A percentile compares a stretch with the other conserved stretches of the same genome.
Evolutionary conservation across 441 rosid genomes (phyloP).

Genomic region (Mallotus repandus): DNA sequence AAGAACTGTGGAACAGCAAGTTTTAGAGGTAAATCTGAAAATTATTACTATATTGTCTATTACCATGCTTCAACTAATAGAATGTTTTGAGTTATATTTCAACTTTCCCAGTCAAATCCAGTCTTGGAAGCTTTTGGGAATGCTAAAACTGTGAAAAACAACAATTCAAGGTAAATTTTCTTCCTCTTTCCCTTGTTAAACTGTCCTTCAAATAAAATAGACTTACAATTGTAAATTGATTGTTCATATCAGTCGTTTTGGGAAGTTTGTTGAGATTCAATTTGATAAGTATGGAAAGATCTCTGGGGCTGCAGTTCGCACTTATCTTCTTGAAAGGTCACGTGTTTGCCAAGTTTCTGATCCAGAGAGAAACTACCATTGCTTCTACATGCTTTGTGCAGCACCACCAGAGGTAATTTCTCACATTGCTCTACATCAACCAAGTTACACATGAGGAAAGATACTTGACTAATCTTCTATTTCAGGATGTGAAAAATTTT

Average conservation of each 20-base stretch:
- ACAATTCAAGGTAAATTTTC: constrained; percentile 61
- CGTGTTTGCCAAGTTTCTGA: constrained; percentile 77
- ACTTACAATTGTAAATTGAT: constrained; percentile 11
- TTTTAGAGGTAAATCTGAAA: constrained; percentile 53
- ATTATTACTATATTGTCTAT: constrained; percentile 4
- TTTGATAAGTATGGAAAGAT: constrained; percentile 74
- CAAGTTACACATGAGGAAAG: neutral
- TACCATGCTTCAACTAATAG: constrained; percentile 16
- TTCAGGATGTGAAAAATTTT: constrained; percentile 57
- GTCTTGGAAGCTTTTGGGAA: constrained; percentile 85
- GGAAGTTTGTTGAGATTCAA: constrained; percentile 83
- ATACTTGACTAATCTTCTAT: constrained; percentile 18
- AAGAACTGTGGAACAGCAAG: constrained; percentile 78
- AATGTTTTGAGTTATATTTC: constrained; percentile 1
- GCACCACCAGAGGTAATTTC: constrained; percentile 57
- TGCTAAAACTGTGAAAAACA: constrained; percentile 73
- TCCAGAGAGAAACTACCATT: constrained; percentile 75
- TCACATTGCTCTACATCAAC: neutral
- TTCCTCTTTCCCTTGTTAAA: neutral
- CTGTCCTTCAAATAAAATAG: neutral
- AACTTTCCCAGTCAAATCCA: constrained; percentile 59
- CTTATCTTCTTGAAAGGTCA: constrained; percentile 73
- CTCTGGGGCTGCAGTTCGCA: constrained; percentile 75
- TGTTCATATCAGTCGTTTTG: constrained; percentile 56
- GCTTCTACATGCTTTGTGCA: constrained; percentile 75